phyloP scores from a whole-genome alignment of 78 protist genomes.

The Speleostelium caveatum region DNA sequence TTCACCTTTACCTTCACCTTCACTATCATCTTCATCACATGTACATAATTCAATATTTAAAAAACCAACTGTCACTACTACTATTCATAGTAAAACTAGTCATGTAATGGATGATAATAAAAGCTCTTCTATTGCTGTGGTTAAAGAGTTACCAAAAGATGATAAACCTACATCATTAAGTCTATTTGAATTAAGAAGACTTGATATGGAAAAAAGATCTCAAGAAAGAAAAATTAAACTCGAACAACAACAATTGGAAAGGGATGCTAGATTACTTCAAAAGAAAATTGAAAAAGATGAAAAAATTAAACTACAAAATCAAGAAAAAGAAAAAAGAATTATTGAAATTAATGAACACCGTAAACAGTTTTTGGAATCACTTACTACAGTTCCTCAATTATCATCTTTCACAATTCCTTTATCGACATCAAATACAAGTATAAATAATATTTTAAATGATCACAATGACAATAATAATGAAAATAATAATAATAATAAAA shows the following conservation, averaged over 20 bases:
- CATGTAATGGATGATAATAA: background rate
- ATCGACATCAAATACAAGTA: background rate
- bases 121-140: background rate
- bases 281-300: conserved; percentile 47
- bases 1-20: background rate
- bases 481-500: background rate
- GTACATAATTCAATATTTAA: background rate
- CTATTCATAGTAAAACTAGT: background rate
- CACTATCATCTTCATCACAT: background rate
- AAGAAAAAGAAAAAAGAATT: conserved; percentile 34
- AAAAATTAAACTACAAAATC: background rate
- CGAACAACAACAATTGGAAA: background rate
- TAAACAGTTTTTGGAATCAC: conserved; percentile 18
- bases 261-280: conserved; percentile 2
- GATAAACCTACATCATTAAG: background rate
- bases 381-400: background rate
- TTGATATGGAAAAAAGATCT: background rate
- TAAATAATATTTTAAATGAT: no score
- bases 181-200: background rate
- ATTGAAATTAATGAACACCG: conserved; percentile 25
- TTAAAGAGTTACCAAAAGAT: background rate
- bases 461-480: no score
- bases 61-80: background rate
- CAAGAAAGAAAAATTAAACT: background rate
- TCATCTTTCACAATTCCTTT: background rate